Base-by-base conservation (phyloP, 2,329 filamentous ascomycete species). In the Corinectria fuckeliana region DNA sequence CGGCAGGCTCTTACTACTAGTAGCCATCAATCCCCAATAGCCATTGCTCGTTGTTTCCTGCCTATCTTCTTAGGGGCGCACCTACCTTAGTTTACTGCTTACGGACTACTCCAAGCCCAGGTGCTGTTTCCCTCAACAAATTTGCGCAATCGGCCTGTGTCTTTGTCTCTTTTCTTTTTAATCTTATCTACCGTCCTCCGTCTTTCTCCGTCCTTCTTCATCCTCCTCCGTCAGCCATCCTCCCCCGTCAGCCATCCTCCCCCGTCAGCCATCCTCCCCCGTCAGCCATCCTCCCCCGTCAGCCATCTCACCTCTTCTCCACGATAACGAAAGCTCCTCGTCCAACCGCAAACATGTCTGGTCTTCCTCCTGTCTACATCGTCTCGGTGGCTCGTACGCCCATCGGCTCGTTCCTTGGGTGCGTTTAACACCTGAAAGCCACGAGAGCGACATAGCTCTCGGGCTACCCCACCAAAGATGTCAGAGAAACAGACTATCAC, bases 341-440 rank as follows among this genome's bases (percentile, higher is more conserved):
- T 14, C 26, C 47, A 45, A 58, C 59, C 51, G 48, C 51, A 79
- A 86, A 71, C 61, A 96, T 96, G 91, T 85, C 92, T 75, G 87
- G 86, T 69, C 86, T 93, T 65, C 90, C 92, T 67, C 85, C 93
- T 60, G 94, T 99, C 68, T 99, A 99, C 82, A 97, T 99, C 74
- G 93, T 97, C 74, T 95, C 95, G 60, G 90, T 89, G 66, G 91
- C 88, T 73, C 88, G 93, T 79, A 99, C 95, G 66, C 95, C 95
- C 52, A 85, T 97, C 67, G 95, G 95, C 72, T 93, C 91, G 67
- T 99, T 99, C 81, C 87, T 97, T 73, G 95, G 95, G 92, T 96
- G 80, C 63, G 76, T 56, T 30, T 16, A 38, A 58, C 18, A n/a
- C 11, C 13, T 16, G 5, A 41, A 38, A 42, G 48, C 51, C 39